A percentile compares a stretch with the other conserved stretches of the same genome.
Conservation (phyloP, 495 filamentous ascomycete genomes). For the Neurospora terricola region DNA sequence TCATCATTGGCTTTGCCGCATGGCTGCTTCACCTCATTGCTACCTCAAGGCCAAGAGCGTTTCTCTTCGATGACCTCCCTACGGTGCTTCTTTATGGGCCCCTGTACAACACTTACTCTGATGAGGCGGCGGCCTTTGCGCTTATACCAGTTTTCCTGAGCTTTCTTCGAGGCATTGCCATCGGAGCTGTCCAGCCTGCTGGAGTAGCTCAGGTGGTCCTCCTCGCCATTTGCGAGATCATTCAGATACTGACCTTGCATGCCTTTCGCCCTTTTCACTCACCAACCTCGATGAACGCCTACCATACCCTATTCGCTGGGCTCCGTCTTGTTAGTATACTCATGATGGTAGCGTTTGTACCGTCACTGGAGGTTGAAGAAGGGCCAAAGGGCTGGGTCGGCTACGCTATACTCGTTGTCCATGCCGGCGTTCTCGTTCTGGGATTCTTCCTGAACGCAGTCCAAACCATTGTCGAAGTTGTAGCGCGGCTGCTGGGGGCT, state of each 20-base stretch:
- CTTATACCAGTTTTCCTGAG: slow-evolving; percentile 76
- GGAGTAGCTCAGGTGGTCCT: slow-evolving; percentile 88
- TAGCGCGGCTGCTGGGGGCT: slow-evolving; percentile 67
- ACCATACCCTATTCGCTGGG: slow-evolving; percentile 74
- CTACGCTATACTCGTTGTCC: slow-evolving; percentile 80
- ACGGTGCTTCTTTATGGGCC: slow-evolving; percentile 87
- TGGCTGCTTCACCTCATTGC: slow-evolving; percentile 75
- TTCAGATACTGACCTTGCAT: slow-evolving; percentile 76
- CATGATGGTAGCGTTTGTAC: slow-evolving; percentile 79
- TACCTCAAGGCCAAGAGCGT: slow-evolving; percentile 68
- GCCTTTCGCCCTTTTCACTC: slow-evolving; percentile 84
- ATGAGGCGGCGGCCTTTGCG: slow-evolving; percentile 75
- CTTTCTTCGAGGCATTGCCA: slow-evolving; percentile 74
- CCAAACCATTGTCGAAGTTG: slow-evolving; percentile 81
- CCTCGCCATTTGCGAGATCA: slow-evolving; percentile 87
- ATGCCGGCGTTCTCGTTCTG: slow-evolving; percentile 79
- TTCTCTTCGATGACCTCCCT: slow-evolving; percentile 84
- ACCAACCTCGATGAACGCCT: slow-evolving; percentile 95
- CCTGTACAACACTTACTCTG: slow-evolving; percentile 96
- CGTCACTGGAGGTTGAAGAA: slow-evolving; percentile 65
- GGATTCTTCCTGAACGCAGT: slow-evolving; percentile 90
- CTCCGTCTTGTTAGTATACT: slow-evolving; percentile 71
- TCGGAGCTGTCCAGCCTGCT: slow-evolving; percentile 86
- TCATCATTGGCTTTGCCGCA: slow-evolving; percentile 59
- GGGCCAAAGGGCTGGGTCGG: slow-evolving; percentile 87